Base-by-base conservation (phyloP, 1,284 basidiomycete species). In the Schizophyllum amplum region DNA sequence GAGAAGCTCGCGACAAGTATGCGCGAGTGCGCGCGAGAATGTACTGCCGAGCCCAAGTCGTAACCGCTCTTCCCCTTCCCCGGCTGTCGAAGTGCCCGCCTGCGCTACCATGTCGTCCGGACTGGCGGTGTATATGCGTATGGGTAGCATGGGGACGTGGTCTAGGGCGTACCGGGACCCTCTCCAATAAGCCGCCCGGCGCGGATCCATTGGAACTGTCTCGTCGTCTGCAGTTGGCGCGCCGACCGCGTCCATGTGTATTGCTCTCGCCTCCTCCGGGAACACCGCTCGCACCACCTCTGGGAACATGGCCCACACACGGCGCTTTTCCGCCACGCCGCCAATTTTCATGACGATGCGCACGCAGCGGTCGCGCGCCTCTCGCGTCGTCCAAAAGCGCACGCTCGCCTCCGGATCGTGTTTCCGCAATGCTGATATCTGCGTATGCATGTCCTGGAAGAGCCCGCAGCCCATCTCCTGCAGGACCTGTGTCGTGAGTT, bases 361-460 rank as follows among this genome's bases (percentile, higher is more conserved):
- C 15, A 84, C 68, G 63, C 82, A 87, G 4, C 88, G 79, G 55
- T 81, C 79, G 42, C 83, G 78, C 1, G 89, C 89, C 65, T 91
- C 87, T 2, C 69, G 68, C 0, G 90, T 92, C 1, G 89, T 86
- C 87, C 89, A 94, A 60, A 93, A 91, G 58, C 82, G 77, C 4
- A 87, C 65, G 42, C 27, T 57, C 33, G 11, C 7, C 17, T 9
- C 33, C 33, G 5, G 27, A 9, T 2, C 17, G 33, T 42, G 33
- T 42, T 9, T 13, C 7, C 33, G 13, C 17, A 42, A 17, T 17
- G 11, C 17, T 42, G 33, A 42, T 42, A 42, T 42, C 17, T 42
- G 33, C 74, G 75, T 49, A 52, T 72, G 70, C 52, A 91, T 77
- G 57, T 87, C 85, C 51, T 87, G 75, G 7, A 93, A 68, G 24